These are phyloP conservation scores for Leccinum glutinopallens DNA, from an alignment of 1,284 basidiomycete genomes.

Conservation along the genomic window DNA sequence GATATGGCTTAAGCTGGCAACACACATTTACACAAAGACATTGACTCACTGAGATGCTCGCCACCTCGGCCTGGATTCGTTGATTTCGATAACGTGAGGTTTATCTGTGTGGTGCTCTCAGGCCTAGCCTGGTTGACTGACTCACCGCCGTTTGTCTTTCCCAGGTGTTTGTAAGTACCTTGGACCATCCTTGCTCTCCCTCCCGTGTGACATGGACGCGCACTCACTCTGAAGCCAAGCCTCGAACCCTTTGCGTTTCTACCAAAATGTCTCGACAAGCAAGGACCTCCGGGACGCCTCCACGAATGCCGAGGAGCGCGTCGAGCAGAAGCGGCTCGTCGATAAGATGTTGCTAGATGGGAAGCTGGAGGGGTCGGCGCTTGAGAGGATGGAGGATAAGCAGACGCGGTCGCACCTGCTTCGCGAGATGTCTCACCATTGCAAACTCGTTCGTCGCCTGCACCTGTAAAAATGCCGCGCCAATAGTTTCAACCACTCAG, in stretches of 20 bases:
- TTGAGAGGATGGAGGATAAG: too few relatives aligned
- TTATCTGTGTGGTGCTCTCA: background rate
- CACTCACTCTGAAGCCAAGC: constrained; percentile 53
- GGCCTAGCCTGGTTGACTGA: constrained; percentile 2
- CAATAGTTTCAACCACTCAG: constrained; percentile 17
- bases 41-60: too few relatives aligned
- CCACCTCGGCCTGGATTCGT: too few relatives aligned
- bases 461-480: constrained; percentile 67
- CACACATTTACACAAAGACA: too few relatives aligned
- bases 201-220: constrained; percentile 20
- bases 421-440: constrained; percentile 67
- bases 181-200: constrained; percentile 26
- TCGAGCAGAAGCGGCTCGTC: constrained; percentile 34
- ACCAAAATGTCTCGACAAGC: constrained; percentile 75
- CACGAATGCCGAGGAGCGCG: constrained; percentile 66
- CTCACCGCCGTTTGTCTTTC: background rate
- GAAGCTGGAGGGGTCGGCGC: too few relatives aligned
- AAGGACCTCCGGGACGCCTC: constrained; percentile 77
- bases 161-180: constrained; percentile 64
- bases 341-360: too few relatives aligned
- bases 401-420: constrained; percentile 39
- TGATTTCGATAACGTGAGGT: too few relatives aligned
- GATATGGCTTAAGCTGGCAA: too few relatives aligned
- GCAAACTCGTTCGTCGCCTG: constrained; percentile 70
- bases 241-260: constrained; percentile 68